Evolutionary conservation across 2,329 filamentous ascomycete genomes (phyloP).

Genomic region (Talaromyces verruculosus): DNA sequence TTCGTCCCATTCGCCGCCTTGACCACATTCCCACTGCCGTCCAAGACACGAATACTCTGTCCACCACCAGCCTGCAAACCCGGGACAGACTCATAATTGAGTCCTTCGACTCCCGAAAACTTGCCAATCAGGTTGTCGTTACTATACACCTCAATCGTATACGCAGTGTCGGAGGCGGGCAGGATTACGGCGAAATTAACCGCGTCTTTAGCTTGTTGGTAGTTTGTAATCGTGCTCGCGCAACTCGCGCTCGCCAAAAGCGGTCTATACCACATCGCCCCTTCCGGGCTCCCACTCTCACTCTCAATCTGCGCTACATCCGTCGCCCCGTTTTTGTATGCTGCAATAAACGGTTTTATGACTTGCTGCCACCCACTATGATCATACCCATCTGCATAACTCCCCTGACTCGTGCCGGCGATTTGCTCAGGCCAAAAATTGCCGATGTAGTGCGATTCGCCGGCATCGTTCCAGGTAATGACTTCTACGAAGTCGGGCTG

Average conservation of each 20-base stretch:
- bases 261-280: conserved; percentile 14
- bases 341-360: conserved; percentile 13
- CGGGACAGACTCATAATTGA: conserved; percentile 19
- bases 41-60: conserved; percentile 7
- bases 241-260: conserved; percentile 11
- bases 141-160: conserved; percentile 19
- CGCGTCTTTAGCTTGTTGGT: conserved; percentile 8
- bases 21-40: conserved; percentile 8
- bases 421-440: conserved; percentile 20
- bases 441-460: conserved; percentile 19
- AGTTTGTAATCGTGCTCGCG: conserved; percentile 18
- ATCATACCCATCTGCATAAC: conserved; percentile 17
- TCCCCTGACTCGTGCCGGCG: neutral
- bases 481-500: conserved; percentile 19
- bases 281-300: neutral
- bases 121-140: conserved; percentile 6
- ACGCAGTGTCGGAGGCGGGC: neutral
- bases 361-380: conserved; percentile 19
- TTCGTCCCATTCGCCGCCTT: conserved; percentile 15
- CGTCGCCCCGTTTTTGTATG: conserved; percentile 9
- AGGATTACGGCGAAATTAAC: conserved; percentile 16
- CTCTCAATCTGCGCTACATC: neutral
- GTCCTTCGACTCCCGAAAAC: neutral
- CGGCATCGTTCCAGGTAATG: conserved; percentile 20
- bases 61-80: conserved; percentile 15